These are phyloP conservation scores for Fusarium nodosum DNA, from an alignment of 2,329 filamentous ascomycete genomes.

Conservation along the genomic window DNA sequence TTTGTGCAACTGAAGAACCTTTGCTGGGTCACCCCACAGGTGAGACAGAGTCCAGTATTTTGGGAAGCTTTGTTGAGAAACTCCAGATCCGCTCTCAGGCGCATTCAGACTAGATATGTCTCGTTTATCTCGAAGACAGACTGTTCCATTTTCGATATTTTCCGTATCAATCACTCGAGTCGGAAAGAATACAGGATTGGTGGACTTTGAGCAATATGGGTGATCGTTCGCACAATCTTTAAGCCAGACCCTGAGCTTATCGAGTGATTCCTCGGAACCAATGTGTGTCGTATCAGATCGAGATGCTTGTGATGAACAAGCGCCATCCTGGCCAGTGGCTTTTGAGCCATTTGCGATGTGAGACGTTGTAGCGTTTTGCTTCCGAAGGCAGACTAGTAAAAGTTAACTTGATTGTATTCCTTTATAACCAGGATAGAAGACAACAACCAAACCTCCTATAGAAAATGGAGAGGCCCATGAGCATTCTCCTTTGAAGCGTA, in stretches of 20 bases:
- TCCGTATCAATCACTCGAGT: background rate
- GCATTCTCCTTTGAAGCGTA: background rate
- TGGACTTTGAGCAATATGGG: background rate
- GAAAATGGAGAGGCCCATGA: background rate
- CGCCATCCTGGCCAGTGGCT: rapidly evolving
- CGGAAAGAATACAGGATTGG: background rate
- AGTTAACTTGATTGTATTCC: background rate
- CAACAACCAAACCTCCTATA: background rate
- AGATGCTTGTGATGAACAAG: too few relatives aligned
- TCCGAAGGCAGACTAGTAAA: rapidly evolving
- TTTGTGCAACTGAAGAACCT: background rate
- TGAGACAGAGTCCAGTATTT: background rate
- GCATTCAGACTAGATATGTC: too few relatives aligned
- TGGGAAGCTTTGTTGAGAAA: background rate
- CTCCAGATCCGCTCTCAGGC: too few relatives aligned
- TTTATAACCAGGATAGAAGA: background rate
- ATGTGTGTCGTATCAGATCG: too few relatives aligned
- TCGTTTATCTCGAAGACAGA: background rate
- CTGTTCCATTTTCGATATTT: rapidly evolving
- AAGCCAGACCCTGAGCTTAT: background rate
- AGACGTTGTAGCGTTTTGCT: background rate
- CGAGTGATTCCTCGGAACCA: rapidly evolving
- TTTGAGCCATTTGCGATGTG: too few relatives aligned
- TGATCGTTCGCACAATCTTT: background rate
- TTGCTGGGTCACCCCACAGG: background rate